These are phyloP conservation scores for Vaccinium vitisidaea DNA, from an alignment of 148 eudicot species.

Conservation along the genomic window DNA sequence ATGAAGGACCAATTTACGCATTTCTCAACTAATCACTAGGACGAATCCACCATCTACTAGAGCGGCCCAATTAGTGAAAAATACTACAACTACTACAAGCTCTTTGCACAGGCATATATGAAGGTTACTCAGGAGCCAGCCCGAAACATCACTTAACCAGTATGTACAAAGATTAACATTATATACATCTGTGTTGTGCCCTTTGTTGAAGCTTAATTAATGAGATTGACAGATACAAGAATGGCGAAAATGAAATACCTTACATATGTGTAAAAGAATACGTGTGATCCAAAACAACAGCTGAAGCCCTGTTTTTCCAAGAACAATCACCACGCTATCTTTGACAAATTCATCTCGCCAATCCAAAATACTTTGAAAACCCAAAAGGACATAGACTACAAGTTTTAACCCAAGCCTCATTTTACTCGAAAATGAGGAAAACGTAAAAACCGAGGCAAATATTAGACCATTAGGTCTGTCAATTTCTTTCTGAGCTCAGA, in stretches of 20 bases:
- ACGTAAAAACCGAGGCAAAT: background rate
- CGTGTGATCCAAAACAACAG: background rate
- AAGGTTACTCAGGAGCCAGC: background rate
- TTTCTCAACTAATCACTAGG: too few species aligned
- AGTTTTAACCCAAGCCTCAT: background rate
- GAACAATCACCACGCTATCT: background rate
- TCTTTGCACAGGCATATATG: background rate
- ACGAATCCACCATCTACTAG: too few species aligned
- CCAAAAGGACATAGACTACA: background rate
- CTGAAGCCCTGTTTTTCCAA: background rate
- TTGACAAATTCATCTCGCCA: background rate
- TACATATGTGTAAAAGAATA: background rate
- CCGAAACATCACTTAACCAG: background rate
- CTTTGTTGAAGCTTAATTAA: background rate
- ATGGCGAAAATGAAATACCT: background rate
- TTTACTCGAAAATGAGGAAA: background rate
- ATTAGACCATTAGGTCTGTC: slow-evolving; percentile 6
- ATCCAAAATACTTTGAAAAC: background rate
- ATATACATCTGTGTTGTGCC: background rate
- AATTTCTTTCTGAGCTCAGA: slow-evolving; percentile 23
- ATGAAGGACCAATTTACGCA: too few species aligned
- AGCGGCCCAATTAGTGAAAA: background rate
- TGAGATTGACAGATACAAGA: background rate
- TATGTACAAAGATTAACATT: background rate
- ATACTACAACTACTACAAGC: background rate